A percentile compares a stretch with the other conserved stretches of the same genome.
Conservation (phyloP, 2,329 filamentous ascomycete species). For the Xylaria digitata region DNA sequence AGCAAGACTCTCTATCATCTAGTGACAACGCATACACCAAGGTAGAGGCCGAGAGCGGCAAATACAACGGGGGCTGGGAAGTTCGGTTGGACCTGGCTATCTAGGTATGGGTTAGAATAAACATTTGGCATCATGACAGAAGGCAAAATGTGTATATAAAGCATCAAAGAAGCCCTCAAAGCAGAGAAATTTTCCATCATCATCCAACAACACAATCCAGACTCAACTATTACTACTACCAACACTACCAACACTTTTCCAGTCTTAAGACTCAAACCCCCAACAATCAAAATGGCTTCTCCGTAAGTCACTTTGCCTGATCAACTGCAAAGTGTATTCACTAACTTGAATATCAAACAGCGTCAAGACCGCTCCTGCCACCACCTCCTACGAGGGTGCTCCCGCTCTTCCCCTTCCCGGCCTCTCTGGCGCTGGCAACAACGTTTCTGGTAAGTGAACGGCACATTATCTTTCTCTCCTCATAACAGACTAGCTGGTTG, state of each 20-base stretch:
- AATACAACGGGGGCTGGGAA: conserved; percentile 21
- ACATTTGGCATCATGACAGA: conserved; percentile 8
- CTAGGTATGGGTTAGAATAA: conserved; percentile 9
- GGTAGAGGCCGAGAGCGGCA: conserved; percentile 13
- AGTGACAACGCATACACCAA: conserved; percentile 8
- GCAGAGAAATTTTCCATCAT: conserved; percentile 29
- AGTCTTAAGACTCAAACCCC: conserved; percentile 4
- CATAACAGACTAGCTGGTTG: conserved; percentile 1
- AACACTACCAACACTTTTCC: neutral
- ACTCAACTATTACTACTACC: neutral
- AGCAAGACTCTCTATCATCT: conserved; percentile 4
- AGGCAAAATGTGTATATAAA: conserved; percentile 42
- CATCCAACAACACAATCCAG: conserved; percentile 28
- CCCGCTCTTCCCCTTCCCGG: conserved; percentile 46
- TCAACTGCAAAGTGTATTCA: neutral
- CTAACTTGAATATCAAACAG: conserved; percentile 32
- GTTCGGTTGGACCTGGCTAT: conserved; percentile 7
- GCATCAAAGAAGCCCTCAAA: conserved; percentile 19
- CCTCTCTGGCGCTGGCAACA: conserved; percentile 46
- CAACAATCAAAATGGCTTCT: conserved; percentile 44
- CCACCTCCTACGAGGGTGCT: conserved; percentile 5
- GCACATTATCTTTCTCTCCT: neutral
- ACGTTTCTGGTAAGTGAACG: conserved; percentile 42
- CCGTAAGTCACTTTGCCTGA: conserved; percentile 37
- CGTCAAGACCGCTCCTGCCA: conserved; percentile 39